Percentiles rank a stretch among this genome's conserved stretches.
These are phyloP conservation scores for Chalaropsis ovoidea DNA, from an alignment of 2,329 filamentous ascomycete genomes.

Conservation along the genomic window DNA sequence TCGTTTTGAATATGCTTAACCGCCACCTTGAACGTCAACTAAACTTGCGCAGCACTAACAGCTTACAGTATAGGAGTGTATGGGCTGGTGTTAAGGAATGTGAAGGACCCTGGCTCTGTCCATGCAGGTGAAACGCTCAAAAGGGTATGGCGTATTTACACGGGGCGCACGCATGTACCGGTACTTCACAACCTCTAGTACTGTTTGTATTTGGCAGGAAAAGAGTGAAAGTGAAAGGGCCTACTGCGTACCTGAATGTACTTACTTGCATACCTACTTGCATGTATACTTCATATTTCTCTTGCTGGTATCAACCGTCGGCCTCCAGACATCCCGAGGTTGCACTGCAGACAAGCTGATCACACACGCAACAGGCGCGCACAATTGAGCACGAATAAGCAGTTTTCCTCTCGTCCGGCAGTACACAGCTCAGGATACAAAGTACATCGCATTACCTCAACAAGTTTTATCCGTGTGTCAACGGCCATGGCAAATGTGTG, in stretches of 20 bases:
- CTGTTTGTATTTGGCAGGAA: neutral
- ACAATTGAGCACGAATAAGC: neutral
- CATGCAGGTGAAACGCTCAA: neutral
- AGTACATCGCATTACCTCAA: no score
- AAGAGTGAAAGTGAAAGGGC: neutral
- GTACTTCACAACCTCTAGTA: neutral
- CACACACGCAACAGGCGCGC: neutral
- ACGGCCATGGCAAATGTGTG: no score
- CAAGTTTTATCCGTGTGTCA: no score
- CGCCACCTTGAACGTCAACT: neutral
- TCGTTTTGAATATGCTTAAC: constrained; percentile 7
- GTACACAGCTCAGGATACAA: no score
- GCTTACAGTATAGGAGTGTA: neutral
- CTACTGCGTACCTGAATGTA: no score
- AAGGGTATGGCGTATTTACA: neutral
- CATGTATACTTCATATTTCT: no score
- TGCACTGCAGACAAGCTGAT: neutral
- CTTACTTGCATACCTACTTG: no score
- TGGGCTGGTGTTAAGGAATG: constrained; percentile 2
- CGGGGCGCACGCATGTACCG: neutral
- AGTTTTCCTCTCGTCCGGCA: neutral
- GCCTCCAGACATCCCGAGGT: neutral
- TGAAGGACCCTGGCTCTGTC: neutral
- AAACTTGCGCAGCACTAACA: constrained; percentile 12
- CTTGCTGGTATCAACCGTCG: neutral